A percentile compares a stretch with the other conserved stretches of the same genome.
These are phyloP conservation scores for Calcarisporium arbuscula DNA, from an alignment of 2,329 filamentous ascomycete genomes.

Conservation along the genomic window DNA sequence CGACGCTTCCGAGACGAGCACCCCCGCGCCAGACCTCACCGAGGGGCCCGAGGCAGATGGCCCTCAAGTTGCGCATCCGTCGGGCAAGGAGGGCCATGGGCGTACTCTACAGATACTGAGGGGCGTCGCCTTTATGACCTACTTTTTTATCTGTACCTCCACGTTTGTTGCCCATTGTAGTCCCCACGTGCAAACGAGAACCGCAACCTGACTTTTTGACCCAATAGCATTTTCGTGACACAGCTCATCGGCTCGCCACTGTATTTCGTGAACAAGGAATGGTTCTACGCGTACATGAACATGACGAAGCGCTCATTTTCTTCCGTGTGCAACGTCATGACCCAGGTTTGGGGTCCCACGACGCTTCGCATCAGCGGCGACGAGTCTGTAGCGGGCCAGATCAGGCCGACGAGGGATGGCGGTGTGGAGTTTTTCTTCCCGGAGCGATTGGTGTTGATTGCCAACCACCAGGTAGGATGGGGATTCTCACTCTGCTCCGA, in stretches of 20 bases:
- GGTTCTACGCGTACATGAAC: conserved; percentile 82
- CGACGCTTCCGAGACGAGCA: conserved; percentile 16
- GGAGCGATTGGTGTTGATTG: conserved; percentile 74
- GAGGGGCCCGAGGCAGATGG: conserved; percentile 13
- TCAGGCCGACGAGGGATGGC: conserved; percentile 63
- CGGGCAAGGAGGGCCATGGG: conserved; percentile 49
- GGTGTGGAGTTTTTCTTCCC: conserved; percentile 74
- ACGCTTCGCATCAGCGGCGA: conserved; percentile 79
- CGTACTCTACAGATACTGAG: conserved; percentile 43
- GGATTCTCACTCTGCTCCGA: neutral
- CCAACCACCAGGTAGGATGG: conserved; percentile 68
- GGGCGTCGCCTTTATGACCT: conserved; percentile 43
- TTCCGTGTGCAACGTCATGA: conserved; percentile 70
- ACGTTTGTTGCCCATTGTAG: conserved; percentile 32
- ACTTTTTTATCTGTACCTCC: conserved; percentile 43
- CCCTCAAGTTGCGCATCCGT: conserved; percentile 38
- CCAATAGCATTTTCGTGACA: conserved; percentile 55
- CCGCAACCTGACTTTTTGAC: conserved; percentile 8
- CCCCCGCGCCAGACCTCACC: conserved; percentile 23
- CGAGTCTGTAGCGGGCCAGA: conserved; percentile 68
- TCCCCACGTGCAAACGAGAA: neutral
- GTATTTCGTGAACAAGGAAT: conserved; percentile 67
- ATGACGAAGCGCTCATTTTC: conserved; percentile 82
- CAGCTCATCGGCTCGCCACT: conserved; percentile 72
- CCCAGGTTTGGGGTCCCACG: conserved; percentile 82